phyloP scores from a whole-genome alignment of 768 basidiomycete genomes.

The Xerocomellus dryophilus region DNA sequence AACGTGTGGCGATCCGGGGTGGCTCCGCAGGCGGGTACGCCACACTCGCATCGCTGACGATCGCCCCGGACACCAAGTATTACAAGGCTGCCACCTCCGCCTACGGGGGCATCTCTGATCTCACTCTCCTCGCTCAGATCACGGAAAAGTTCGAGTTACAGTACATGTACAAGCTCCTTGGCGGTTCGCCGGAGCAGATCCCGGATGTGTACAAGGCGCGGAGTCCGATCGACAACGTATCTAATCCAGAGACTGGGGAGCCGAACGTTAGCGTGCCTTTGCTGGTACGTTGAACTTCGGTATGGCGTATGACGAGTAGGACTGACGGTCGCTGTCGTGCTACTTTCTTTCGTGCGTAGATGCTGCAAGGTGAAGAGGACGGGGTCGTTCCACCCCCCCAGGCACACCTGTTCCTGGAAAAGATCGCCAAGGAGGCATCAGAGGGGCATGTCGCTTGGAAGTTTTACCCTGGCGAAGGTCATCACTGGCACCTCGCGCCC shows the following conservation, averaged over 20 bases:
- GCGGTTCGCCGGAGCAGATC: conserved; percentile 15
- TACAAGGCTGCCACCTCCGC: neutral
- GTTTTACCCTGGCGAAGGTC: conserved; percentile 40
- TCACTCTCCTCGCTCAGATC: neutral
- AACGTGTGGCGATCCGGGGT: conserved; percentile 63
- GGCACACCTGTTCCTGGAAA: conserved; percentile 16
- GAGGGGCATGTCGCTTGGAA: conserved; percentile 27
- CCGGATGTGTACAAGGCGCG: neutral
- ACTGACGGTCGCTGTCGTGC: neutral
- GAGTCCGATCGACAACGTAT: too few relatives aligned
- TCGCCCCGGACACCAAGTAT: neutral
- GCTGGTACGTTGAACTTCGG: conserved; percentile 41
- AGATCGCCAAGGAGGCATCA: neutral
- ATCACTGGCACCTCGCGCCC: conserved; percentile 30
- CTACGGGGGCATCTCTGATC: neutral
- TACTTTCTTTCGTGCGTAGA: conserved; percentile 32
- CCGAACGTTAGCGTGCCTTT: conserved; percentile 51
- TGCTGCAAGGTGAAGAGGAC: conserved; percentile 60
- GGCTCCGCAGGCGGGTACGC: conserved; percentile 71
- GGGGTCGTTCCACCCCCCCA: conserved; percentile 54
- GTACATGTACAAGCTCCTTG: conserved; percentile 43
- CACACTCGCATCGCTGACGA: conserved; percentile 40
- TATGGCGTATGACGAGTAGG: neutral
- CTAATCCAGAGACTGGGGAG: conserved; percentile 38
- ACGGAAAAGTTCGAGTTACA: conserved; percentile 69